Evolutionary conservation across 805 yeast species (phyloP).

Genomic region (Yarrowia sp.): DNA sequence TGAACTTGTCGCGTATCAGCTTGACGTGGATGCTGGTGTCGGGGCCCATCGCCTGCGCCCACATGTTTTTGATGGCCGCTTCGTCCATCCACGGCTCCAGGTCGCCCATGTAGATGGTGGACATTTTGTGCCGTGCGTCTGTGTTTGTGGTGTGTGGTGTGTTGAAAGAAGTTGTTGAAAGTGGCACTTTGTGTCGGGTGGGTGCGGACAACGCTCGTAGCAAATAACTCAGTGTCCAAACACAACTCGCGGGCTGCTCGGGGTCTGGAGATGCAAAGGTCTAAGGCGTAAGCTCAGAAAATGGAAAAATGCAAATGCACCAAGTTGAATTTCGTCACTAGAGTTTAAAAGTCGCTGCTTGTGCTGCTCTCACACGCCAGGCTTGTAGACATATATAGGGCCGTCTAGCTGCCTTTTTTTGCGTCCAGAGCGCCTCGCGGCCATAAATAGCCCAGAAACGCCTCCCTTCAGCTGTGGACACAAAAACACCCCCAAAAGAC

Average conservation of each 20-base stretch:
- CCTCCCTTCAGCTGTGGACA: too few relatives aligned
- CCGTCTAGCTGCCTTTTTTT: too few relatives aligned
- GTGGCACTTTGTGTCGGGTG: too few relatives aligned
- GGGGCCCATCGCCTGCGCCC: conserved; percentile 49
- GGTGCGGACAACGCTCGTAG: too few relatives aligned
- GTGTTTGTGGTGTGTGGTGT: background rate
- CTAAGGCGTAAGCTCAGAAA: conserved; percentile 22
- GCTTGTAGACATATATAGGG: too few relatives aligned
- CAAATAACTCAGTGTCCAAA: too few relatives aligned
- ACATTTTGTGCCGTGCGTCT: background rate
- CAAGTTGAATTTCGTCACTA: conserved; percentile 23
- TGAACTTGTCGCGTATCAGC: conserved; percentile 63
- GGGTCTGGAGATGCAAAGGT: conserved; percentile 10
- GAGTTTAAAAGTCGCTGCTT: conserved; percentile 24
- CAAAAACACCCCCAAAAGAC: too few relatives aligned
- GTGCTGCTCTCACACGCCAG: too few relatives aligned
- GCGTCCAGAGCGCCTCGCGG: too few relatives aligned
- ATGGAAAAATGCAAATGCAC: conserved; percentile 24
- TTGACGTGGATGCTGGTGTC: conserved; percentile 69
- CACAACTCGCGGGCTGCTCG: too few relatives aligned
- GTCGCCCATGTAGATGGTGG: conserved; percentile 69
- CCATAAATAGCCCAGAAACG: too few relatives aligned
- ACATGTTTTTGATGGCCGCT: conserved; percentile 57
- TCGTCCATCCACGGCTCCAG: conserved; percentile 85
- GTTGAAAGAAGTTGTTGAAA: too few relatives aligned